Base-by-base conservation (phyloP, 371 early-diverging fungal species). In the Batkoa obscura region DNA sequence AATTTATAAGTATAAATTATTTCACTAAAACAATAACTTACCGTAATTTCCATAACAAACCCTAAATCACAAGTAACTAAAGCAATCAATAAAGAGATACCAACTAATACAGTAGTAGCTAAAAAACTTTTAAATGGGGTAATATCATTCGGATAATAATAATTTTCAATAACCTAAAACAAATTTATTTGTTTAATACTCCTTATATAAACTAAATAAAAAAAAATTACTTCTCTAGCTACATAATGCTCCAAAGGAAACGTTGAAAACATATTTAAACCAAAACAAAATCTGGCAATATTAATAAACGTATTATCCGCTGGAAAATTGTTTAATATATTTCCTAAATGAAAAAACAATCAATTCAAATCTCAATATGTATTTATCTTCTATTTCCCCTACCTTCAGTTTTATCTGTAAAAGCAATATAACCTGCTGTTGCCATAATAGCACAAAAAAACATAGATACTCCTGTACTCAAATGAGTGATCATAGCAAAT, bases 201-300 rank as follows among this genome's bases (percentile, higher is more conserved):
- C 30, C 42, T 35, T n/a, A n/a, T n/a, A n/a, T n/a, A n/a, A n/a
- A n/a, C n/a, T n/a, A n/a, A n/a, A n/a, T n/a, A n/a, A n/a, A n/a
- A n/a, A n/a, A n/a, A n/a, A 13, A 3, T 45, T 66, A 81, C 83
- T 71, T 86, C 85, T 45, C 87, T 73, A 54, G 83, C 82, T 39
- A 86, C 87, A 66, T 84, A 81, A 1, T 76, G 70, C 52, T 84
- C 86, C 57, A 85, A 64, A 0, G 83, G 86, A 34, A 83, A 68
- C 5, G 87, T 86, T 0, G 85, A 80, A 54, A 85, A 83, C 86
- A 87, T 84, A 65, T 84, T 83, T 38, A 87, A 69, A 5, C 83
- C 86, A 63, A 87, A 85, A 39, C 81, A 77, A 50, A 84, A 71
- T 3, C 87, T 75, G 4, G 86, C 85, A 48, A 86, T 70, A 61